Conservation (phyloP, 257 asterid genomes). For the Rubia yunnanensis region DNA sequence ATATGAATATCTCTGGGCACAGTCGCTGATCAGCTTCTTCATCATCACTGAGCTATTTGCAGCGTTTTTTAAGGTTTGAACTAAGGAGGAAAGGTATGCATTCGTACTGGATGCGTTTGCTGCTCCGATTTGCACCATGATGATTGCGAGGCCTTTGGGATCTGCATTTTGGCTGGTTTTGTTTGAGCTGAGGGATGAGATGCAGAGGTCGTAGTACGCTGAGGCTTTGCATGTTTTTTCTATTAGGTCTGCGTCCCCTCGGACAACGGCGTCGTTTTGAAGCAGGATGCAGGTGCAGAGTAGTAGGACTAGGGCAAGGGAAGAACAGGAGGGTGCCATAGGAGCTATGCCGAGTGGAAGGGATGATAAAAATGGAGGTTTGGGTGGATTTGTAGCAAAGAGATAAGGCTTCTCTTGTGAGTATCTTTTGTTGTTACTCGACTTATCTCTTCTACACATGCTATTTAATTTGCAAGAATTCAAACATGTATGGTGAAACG, state of each 20-base stretch:
- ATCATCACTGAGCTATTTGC: slow-evolving; percentile 26
- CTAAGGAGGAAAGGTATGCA: slow-evolving; percentile 39
- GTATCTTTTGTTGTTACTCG: not conserved
- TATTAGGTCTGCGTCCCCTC: slow-evolving; percentile 35
- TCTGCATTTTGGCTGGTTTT: slow-evolving; percentile 46
- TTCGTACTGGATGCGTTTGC: slow-evolving; percentile 66
- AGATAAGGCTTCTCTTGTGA: not conserved
- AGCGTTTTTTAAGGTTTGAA: not conserved
- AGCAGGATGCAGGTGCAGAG: slow-evolving; percentile 21
- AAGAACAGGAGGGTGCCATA: not conserved
- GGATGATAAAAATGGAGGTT: not conserved
- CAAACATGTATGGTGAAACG: not conserved
- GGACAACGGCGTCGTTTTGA: slow-evolving; percentile 11
- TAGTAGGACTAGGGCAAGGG: slow-evolving; percentile 9
- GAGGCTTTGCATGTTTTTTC: slow-evolving; percentile 64
- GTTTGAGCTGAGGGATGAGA: slow-evolving; percentile 58
- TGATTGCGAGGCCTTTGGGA: slow-evolving; percentile 54
- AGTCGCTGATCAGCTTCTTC: slow-evolving; percentile 50
- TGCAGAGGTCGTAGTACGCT: slow-evolving; percentile 63
- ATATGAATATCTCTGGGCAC: slow-evolving; percentile 51
- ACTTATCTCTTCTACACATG: not conserved
- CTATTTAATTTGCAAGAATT: not conserved
- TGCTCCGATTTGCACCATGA: slow-evolving; percentile 44
- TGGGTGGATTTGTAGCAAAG: not conserved
- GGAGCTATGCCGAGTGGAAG: not conserved